Conservation (phyloP, 371 early-diverging fungal species). For the Entomophthora muscae region DNA sequence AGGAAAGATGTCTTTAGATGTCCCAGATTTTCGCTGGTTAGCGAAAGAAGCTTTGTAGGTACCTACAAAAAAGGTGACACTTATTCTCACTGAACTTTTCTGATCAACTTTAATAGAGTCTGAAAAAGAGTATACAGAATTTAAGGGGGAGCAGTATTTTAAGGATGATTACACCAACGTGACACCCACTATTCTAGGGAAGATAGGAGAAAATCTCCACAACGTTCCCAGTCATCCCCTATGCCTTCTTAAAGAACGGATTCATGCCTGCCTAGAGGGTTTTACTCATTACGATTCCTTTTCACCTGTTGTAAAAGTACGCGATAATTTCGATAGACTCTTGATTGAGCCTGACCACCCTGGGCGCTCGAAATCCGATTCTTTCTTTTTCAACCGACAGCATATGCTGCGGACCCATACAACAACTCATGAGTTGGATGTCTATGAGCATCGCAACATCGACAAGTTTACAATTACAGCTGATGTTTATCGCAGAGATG, state of each 20-base stretch:
- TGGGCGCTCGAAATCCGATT: slow-evolving; percentile 63
- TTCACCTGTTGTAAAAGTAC: slow-evolving; percentile 61
- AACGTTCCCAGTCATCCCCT: slow-evolving; percentile 73
- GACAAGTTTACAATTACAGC: slow-evolving; percentile 66
- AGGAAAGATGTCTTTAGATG: too few species aligned
- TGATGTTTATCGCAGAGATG: slow-evolving; percentile 95
- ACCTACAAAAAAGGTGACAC: too few species aligned
- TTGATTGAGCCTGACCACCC: slow-evolving; percentile 69
- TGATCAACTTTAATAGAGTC: too few species aligned
- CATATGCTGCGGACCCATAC: slow-evolving; percentile 83
- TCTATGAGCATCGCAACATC: slow-evolving; percentile 22
- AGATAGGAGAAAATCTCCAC: slow-evolving; percentile 59
- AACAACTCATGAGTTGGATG: slow-evolving; percentile 80
- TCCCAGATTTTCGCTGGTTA: too few species aligned
- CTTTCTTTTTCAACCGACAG: slow-evolving; percentile 75
- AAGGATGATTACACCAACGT: slow-evolving; percentile 64
- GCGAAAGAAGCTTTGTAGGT: too few species aligned
- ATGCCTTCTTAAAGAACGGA: slow-evolving; percentile 59
- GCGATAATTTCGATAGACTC: slow-evolving; percentile 85
- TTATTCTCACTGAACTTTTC: too few species aligned
- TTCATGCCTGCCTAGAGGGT: slow-evolving; percentile 47
- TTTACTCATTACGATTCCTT: slow-evolving; percentile 43
- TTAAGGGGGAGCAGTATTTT: neutral
- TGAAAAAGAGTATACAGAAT: neutral
- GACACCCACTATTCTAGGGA: slow-evolving; percentile 50